Evolutionary conservation across 1,139 yeast species (phyloP), one percentile per base, ranked within the genome.

Genomic region (Blastobotrys persicus): DNA sequence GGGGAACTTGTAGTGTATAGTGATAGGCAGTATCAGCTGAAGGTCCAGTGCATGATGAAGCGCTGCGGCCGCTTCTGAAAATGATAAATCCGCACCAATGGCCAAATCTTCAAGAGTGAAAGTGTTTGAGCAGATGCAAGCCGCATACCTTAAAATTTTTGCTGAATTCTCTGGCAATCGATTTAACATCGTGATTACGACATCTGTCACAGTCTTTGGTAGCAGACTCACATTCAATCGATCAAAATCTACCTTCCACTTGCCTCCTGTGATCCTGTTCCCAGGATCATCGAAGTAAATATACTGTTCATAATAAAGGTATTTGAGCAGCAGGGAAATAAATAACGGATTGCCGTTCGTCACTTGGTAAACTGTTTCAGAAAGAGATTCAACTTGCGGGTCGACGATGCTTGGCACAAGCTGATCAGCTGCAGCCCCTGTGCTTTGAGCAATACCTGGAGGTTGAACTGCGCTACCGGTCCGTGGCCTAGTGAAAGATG

Each of bases 1-100:
- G 3, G 83, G 81, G 31, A 77, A 65, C 55, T 78, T 78, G 59
- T 78, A 77, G 53, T 71, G 73, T 1, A 75, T 65, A 18, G 75
- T 72, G 9, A 71, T 64, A 1, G 81, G 79, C 1, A 62, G 56
- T 5, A 79, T 57, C 1, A 77, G 47, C 33, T 67, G 65, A 12
- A 65, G 50, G 32, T 71, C 70, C 16, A 72, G 60, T 14, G 75
- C 73, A 34, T 69, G 58, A 33, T 68, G 70, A 6, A 78, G 51
- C 3, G 74, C 63, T 55, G 62, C 34, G 42, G 64, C 55, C 63
- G 65, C 64, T 14, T 60, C 63, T 1, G 63, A 57, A 42, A 59
- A 56, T 0, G 78, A 61, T 26, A 65, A 59, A 2, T 67, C 67
- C 1, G 77, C 64, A 2, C 74, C 79, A 12, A 71, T 63, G 44